A percentile compares a stretch with the other conserved stretches of the same genome.
These are phyloP conservation scores for Cercospora nicotianae DNA, from an alignment of 2,329 filamentous ascomycete genomes.

Conservation along the genomic window DNA sequence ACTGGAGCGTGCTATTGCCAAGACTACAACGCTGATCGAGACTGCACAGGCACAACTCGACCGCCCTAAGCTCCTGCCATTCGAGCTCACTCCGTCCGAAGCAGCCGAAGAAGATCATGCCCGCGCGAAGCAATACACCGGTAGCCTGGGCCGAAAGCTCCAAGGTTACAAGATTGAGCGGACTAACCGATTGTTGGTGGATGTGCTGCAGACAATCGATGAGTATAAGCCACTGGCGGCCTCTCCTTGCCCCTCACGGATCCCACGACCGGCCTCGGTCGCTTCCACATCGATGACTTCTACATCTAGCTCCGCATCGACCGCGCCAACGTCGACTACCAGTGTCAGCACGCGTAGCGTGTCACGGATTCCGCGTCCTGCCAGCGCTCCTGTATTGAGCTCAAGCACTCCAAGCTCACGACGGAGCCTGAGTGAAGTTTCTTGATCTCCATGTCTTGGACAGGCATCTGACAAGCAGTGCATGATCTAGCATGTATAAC, in stretches of 20 bases:
- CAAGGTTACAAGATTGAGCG: not conserved
- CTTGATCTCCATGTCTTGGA: not conserved
- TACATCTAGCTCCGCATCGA: not conserved
- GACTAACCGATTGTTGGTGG: conserved; percentile 13
- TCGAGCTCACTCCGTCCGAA: conserved; percentile 18
- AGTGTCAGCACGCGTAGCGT: not conserved
- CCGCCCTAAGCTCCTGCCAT: conserved; percentile 3
- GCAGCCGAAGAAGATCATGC: conserved; percentile 13
- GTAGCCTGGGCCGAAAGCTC: conserved; percentile 1
- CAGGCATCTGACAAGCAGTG: not conserved
- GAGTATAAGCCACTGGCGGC: conserved; percentile 8
- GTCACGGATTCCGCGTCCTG: not conserved
- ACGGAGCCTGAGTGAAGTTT: not conserved
- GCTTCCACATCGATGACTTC: not conserved
- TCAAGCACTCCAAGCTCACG: not conserved
- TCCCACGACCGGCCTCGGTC: conserved; percentile 1
- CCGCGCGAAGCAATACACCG: conserved; percentile 14
- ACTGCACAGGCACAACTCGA: conserved; percentile 19
- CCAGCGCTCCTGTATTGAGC: not conserved
- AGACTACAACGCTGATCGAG: not conserved
- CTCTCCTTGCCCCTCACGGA: not conserved
- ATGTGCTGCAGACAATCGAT: conserved; percentile 12
- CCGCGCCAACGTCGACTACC: not conserved
- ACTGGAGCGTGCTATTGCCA: conserved; percentile 21
- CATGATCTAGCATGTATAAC: not conserved